These are phyloP conservation scores for Chalciporus sp. DNA, from an alignment of 1,284 basidiomycete genomes.

Conservation along the genomic window DNA sequence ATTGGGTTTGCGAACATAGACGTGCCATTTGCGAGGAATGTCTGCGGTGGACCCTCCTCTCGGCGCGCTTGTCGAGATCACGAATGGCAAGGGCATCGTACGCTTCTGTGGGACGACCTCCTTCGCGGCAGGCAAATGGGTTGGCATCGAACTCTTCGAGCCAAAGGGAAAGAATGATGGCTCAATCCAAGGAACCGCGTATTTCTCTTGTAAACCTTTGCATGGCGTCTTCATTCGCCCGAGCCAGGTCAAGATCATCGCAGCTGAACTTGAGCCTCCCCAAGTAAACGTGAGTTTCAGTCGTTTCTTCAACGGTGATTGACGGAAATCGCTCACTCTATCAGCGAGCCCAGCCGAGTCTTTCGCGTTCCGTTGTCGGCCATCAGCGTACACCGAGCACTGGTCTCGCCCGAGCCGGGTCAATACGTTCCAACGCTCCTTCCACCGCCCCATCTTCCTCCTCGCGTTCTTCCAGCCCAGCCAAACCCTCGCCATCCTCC, in stretches of 20 bases:
- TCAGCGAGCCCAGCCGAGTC: conserved; percentile 22
- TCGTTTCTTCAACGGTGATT: background rate
- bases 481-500: conserved; percentile 30
- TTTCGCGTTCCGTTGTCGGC: conserved; percentile 31
- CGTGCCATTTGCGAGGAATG: conserved; percentile 16
- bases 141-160: conserved; percentile 88
- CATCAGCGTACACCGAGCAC: conserved; percentile 45
- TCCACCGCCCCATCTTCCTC: conserved; percentile 39
- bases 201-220: conserved; percentile 81
- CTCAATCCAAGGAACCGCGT: conserved; percentile 77
- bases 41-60: conserved; percentile 43
- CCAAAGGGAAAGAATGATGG: conserved; percentile 96
- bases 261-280: conserved; percentile 45
- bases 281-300: conserved; percentile 26
- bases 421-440: conserved; percentile 38
- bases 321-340: background rate
- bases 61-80: conserved; percentile 73
- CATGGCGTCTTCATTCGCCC: conserved; percentile 92
- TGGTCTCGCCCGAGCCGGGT: conserved; percentile 37
- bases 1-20: conserved; percentile 1
- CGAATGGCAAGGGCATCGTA: conserved; percentile 82
- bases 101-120: conserved; percentile 85
- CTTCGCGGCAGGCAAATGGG: conserved; percentile 92
- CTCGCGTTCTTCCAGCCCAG: conserved; percentile 46
- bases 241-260: conserved; percentile 77